Evolutionary conservation across 371 early-diverging fungal genomes (phyloP).

Genomic region (Gilbertella persicaria): DNA sequence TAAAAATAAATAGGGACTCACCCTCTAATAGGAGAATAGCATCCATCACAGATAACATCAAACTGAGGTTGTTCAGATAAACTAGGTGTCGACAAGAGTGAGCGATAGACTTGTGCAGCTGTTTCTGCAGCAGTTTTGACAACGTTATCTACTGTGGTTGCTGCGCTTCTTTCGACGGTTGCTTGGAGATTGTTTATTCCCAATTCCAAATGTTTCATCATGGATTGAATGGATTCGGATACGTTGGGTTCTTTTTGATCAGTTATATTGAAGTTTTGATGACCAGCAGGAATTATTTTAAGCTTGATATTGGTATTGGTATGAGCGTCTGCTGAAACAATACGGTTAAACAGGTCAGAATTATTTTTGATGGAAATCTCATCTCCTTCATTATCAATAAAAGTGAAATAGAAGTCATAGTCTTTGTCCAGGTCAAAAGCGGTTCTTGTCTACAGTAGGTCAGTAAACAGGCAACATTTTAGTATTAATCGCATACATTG

Average conservation of each 20-base stretch:
- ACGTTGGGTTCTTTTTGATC: not conserved
- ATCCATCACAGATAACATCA: constrained; percentile 50
- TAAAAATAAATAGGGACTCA: constrained; percentile 5
- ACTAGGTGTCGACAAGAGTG: constrained; percentile 3
- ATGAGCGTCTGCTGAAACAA: constrained; percentile 1
- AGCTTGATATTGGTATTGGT: constrained; percentile 3
- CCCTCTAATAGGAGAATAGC: constrained; percentile 40
- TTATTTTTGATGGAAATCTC: constrained; percentile 1
- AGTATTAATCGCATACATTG: not conserved
- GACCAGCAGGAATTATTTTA: constrained; percentile 3
- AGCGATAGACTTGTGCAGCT: constrained; percentile 17
- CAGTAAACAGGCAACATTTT: constrained; percentile 2
- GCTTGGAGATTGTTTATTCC: constrained; percentile 11
- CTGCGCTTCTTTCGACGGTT: constrained; percentile 6
- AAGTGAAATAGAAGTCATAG: constrained; percentile 4
- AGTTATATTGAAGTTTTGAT: too few species aligned
- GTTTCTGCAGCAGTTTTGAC: constrained; percentile 17
- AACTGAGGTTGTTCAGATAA: constrained; percentile 11
- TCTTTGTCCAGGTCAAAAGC: not conserved
- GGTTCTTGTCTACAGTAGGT: not conserved
- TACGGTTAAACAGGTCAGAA: constrained; percentile 2
- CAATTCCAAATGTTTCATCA: constrained; percentile 20
- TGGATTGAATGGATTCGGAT: constrained; percentile 10
- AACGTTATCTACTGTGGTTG: constrained; percentile 9
- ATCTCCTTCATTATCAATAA: constrained; percentile 9